Base-by-base conservation (phyloP, 495 filamentous ascomycete species). In the Endocarpon pusillum region DNA sequence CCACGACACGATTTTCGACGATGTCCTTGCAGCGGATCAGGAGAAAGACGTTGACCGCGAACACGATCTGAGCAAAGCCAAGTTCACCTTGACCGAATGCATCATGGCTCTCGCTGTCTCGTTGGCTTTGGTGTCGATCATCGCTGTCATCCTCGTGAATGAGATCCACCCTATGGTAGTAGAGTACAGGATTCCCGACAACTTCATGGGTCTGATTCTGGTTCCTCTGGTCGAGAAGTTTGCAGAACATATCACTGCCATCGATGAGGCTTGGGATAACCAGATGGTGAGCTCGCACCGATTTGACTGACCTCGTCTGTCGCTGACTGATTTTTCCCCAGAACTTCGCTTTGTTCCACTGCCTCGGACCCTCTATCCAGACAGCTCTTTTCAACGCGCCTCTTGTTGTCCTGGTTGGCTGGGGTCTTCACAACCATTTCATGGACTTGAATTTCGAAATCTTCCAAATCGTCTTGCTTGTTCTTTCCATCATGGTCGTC, bases 311-410 rank as follows among this genome's bases (percentile, higher is more conserved):
- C n/a, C n/a, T n/a, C n/a, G n/a, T n/a, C n/a, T n/a, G n/a, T n/a
- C n/a, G n/a, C n/a, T n/a, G n/a, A n/a, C n/a, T n/a, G 4, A 31
- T 14, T 5, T 4, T 15, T 31, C 5, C 64, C 47, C 80, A 82
- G 70, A 93, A 94, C 59, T 89, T 91, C 52, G 86, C 87, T 0
- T 68, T 96, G 5, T 75, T 81, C 29, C 83, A 94, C 55, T 79
- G 89, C 34, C 72, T 96, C 25, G 86, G 81, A n/a, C 73, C 82
- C 9, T 82, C 78, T 3, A 77, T 94, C 31, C 87, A 94, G 49
- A 96, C 87, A 0, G 83, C 85, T 8, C 66, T 94, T 22, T 65
- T 96, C 44, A 93, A 93, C 46, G 79, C 77, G 0, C 84, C 86
- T 6, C 64, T 93, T 6, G 75, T 82, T 16, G 69, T 93, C 24